Base-by-base conservation (phyloP, 441 rosid genomes). In the Brassica hybrid region DNA sequence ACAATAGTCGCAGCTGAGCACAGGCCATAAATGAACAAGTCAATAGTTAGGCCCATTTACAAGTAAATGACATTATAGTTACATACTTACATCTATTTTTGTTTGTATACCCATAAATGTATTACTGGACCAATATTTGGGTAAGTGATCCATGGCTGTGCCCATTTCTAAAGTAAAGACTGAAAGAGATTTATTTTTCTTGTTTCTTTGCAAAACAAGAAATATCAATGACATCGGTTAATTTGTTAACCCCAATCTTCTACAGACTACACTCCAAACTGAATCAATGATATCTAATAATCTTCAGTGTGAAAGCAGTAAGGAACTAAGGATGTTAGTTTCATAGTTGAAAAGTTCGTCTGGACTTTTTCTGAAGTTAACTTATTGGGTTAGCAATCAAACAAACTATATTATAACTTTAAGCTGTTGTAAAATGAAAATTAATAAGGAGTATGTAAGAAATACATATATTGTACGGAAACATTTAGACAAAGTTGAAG, bases 11-110 rank as follows among this genome's bases (percentile, higher is more conserved):
- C n/a, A 34, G 41, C 36, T 65, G 65, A 23, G 2, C 14, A 70
- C 19, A 71, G 75, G 67, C 65, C 59, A 74, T 30, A 41, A 67
- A 27, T 58, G 13, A 25, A 58, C 4, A 45, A 14, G 61, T 75
- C 78, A 75, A 48, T 57, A 11, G 19, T 56, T 67, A 67, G 78
- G 73, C 73, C 78, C 67, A 67, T 67, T 75, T 67, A 16, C 17
- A 32, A 43, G 67, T 67, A 16, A 16, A 75, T 75, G 78, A 67
- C 67, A 16, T 67, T 17, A 17, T 23, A 57, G 18, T 27, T 27
- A 3, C 30, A 5, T 27, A 27, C 32, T 27, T 14, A 65, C 58
- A 21, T 74, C 14, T 19, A 9, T 4, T 54, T 73, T 74, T 65
- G 43, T 65, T 36, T 65, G 64, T 45, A 56, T 52, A 21, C 25